A percentile compares a stretch with the other conserved stretches of the same genome.
Evolutionary conservation across 148 eudicot species (phyloP).

Genomic region (Cornus florida): DNA sequence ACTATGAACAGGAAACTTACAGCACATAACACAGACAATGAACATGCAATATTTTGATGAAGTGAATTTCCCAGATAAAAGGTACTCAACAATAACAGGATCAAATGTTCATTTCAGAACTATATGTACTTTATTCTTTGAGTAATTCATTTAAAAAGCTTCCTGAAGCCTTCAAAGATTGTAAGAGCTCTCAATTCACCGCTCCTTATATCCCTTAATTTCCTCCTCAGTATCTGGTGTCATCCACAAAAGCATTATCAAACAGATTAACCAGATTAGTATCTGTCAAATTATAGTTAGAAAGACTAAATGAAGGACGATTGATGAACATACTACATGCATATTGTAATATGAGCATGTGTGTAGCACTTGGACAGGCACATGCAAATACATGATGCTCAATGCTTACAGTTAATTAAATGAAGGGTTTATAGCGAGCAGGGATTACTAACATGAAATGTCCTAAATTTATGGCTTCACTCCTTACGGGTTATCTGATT

Average conservation of each 20-base stretch:
- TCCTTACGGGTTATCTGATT: background rate
- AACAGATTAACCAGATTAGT: slow-evolving; percentile 13
- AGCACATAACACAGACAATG: background rate
- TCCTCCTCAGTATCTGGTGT: slow-evolving; percentile 80
- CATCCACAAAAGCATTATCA: slow-evolving; percentile 14
- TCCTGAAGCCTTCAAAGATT: slow-evolving; percentile 66
- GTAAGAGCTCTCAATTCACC: slow-evolving; percentile 83
- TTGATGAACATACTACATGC: background rate
- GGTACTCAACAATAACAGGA: background rate
- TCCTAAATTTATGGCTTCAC: background rate
- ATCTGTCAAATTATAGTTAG: background rate
- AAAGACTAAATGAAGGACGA: background rate
- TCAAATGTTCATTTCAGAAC: background rate
- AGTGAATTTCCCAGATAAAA: background rate
- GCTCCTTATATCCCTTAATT: slow-evolving; percentile 75
- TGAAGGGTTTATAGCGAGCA: background rate
- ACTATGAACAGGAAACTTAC: background rate
- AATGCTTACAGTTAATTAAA: background rate
- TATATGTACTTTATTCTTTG: background rate
- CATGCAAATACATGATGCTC: background rate
- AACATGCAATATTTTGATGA: background rate
- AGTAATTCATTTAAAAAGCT: slow-evolving; percentile 55
- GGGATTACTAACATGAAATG: background rate
- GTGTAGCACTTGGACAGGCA: background rate
- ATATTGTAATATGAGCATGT: background rate